Conservation (phyloP, 495 filamentous ascomycete species). For the Thozetella sp. region DNA sequence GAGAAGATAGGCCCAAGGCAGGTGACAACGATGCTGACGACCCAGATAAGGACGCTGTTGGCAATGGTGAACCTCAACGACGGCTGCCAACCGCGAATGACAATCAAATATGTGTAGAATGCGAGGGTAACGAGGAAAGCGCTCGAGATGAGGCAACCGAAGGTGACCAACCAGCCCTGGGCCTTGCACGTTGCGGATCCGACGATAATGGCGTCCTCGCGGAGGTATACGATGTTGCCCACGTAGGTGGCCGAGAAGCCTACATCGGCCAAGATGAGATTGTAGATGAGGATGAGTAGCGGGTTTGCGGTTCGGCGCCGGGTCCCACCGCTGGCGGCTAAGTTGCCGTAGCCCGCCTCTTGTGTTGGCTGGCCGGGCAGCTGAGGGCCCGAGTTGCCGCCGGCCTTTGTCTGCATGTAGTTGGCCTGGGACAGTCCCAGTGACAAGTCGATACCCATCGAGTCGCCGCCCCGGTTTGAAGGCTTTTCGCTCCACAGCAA, state of each 20-base stretch:
- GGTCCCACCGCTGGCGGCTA: background rate
- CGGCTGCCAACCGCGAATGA: constrained; percentile 55
- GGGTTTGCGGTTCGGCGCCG: constrained; percentile 47
- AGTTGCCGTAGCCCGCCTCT: background rate
- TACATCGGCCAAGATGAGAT: constrained; percentile 68
- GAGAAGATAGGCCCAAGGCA: constrained; percentile 55
- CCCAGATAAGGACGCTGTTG: constrained; percentile 51
- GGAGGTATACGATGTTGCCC: constrained; percentile 59
- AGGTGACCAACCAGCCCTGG: constrained; percentile 66
- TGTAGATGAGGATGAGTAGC: constrained; percentile 68
- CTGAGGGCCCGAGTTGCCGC: constrained; percentile 2
- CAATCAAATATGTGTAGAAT: constrained; percentile 63
- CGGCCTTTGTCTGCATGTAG: background rate
- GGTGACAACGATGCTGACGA: constrained; percentile 36
- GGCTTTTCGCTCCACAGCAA: constrained; percentile 30
- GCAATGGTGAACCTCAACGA: constrained; percentile 46
- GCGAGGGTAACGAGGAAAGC: constrained; percentile 67
- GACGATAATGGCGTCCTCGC: constrained; percentile 50
- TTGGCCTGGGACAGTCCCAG: background rate
- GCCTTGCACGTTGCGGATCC: constrained; percentile 59
- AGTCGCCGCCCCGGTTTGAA: background rate
- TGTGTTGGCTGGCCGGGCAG: background rate
- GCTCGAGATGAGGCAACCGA: constrained; percentile 65
- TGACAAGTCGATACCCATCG: background rate
- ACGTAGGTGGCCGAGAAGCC: constrained; percentile 65